Evolutionary conservation across 768 basidiomycete genomes (phyloP).

Genomic region (Pleurotus giganteus): DNA sequence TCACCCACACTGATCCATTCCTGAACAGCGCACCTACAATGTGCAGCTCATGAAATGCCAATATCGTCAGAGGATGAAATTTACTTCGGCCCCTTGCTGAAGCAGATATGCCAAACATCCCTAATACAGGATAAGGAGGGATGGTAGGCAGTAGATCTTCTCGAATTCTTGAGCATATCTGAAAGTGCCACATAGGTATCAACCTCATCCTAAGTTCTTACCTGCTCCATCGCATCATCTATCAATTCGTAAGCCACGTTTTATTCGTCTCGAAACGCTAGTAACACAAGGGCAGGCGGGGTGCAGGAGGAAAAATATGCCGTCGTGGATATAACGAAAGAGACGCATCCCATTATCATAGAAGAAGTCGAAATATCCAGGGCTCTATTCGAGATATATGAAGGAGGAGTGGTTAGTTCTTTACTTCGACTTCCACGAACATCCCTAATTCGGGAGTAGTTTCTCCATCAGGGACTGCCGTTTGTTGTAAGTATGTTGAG

Average conservation of each 20-base stretch:
- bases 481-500: constrained; percentile 56
- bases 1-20: constrained; percentile 3
- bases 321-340: constrained; percentile 60
- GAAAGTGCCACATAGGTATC: constrained; percentile 61
- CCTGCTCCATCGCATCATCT: constrained; percentile 75
- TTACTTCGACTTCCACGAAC: background rate
- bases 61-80: constrained; percentile 57
- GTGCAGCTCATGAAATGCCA: constrained; percentile 86
- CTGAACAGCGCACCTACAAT: constrained; percentile 73
- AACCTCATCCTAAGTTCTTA: constrained; percentile 74
- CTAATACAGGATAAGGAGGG: constrained; percentile 74
- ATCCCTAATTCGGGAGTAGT: constrained; percentile 38
- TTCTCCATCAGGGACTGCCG: constrained; percentile 84
- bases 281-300: constrained; percentile 38
- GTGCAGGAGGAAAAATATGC: constrained; percentile 76
- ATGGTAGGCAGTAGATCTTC: constrained; percentile 47
- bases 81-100: constrained; percentile 70
- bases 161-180: background rate
- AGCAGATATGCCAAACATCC: constrained; percentile 56
- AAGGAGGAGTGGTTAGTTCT: constrained; percentile 73
- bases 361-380: constrained; percentile 85
- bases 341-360: constrained; percentile 42
- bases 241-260: constrained; percentile 51
- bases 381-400: constrained; percentile 86
- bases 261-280: background rate